Evolutionary conservation across 148 eudicot species (phyloP).

Genomic region (Euryodendron excelsum): DNA sequence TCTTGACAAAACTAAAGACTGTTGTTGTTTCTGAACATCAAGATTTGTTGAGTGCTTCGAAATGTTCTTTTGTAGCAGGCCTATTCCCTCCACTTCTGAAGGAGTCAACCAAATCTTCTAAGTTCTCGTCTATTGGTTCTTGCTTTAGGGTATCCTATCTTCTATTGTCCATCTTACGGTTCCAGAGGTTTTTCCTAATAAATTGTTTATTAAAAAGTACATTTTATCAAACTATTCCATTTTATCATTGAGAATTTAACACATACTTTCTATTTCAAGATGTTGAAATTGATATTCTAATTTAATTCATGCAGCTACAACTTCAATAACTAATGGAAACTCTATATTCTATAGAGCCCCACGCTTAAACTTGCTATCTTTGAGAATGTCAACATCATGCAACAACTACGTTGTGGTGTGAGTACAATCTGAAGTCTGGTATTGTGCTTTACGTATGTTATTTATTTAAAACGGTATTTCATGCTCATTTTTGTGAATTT

Average conservation of each 20-base stretch:
- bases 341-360: conserved; percentile 91
- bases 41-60: conserved; percentile 85
- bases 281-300: conserved; percentile 12
- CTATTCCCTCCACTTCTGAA: conserved; percentile 79
- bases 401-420: conserved; percentile 98
- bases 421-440: conserved; percentile 38
- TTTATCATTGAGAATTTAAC: neutral
- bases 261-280: neutral
- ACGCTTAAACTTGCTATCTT: conserved; percentile 88
- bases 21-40: conserved; percentile 97
- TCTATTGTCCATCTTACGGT: neutral
- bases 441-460: neutral
- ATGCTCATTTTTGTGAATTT: conserved; percentile 30
- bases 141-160: conserved; percentile 66
- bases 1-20: conserved; percentile 96
- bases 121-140: conserved; percentile 92
- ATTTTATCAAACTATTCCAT: neutral
- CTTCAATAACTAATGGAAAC: conserved; percentile 92
- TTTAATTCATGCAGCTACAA: conserved; percentile 68
- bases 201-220: neutral
- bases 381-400: conserved; percentile 91
- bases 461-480: conserved; percentile 3
- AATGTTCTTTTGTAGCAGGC: conserved; percentile 78
- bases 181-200: neutral
- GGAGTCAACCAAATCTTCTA: conserved; percentile 74